Base-by-base conservation (phyloP, 345 rosid species). In the Dipteronia sinensis region DNA sequence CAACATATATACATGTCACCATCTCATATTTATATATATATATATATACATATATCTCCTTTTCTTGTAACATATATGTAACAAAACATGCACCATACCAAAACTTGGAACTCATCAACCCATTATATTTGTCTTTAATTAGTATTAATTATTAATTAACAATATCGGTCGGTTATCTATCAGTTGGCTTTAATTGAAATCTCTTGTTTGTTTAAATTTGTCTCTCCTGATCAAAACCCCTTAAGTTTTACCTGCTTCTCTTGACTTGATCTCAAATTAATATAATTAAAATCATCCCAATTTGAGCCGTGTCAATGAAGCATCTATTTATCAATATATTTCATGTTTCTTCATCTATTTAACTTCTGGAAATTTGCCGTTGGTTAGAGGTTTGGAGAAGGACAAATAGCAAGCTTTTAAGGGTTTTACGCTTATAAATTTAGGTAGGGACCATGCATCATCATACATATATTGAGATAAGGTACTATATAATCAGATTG, bases 191-290 rank as follows among this genome's bases (percentile, higher is more conserved):
- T 64, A 19, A 34, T 62, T 78, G 84, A 79, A 73, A 49, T 74
- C 59, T 64, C 67, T 55, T 75, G 62, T 59, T 74, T 77, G 76
- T 34, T 34, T 34, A 6, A 6, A 34, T 34, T 34, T 34, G 38
- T 34, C 38, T 34, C 38, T 34, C 38, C 38, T 34, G 73, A 74
- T 55, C n/a, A 49, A 49, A 49, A 49, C 58, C 58, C 58, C n/a
- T 16, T 53, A 4, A 59, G 22, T 25, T 58, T 63, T 73, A 79
- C 74, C 85, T 76, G 73, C 81, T 53, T 84, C 76, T 49, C 40
- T 72, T 71, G 83, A 81, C 80, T 69, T 49, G 10, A 17, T 71
- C 22, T 20, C 27, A 10, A 68, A 22, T n/a, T 34, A 34, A 22
- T 23, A 22, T 22, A 29, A 19, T 3, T 34, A 66, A 6, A 66